phyloP scores from a whole-genome alignment of 2,329 filamentous ascomycete species.

The Fusarium haematococcum region DNA sequence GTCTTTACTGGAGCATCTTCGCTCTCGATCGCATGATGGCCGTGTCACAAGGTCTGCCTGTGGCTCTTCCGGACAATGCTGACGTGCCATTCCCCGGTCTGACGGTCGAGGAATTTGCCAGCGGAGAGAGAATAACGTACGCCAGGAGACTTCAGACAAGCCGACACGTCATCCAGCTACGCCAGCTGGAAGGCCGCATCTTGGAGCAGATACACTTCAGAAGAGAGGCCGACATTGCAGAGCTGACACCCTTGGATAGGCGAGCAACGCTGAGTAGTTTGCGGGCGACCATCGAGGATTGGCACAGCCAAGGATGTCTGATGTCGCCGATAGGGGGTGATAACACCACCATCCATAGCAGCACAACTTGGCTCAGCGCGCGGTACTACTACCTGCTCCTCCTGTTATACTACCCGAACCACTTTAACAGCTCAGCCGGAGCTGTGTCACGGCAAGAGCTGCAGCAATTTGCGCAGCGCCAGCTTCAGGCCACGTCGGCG shows the following conservation, averaged over 20 bases:
- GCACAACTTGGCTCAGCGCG: constrained; percentile 54
- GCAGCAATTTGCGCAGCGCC: constrained; percentile 50
- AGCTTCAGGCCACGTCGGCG: constrained; percentile 52
- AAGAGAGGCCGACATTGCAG: constrained; percentile 38
- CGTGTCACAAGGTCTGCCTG: constrained; percentile 51
- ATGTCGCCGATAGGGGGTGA: constrained; percentile 52
- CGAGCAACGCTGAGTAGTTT: constrained; percentile 46
- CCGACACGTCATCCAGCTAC: constrained; percentile 56
- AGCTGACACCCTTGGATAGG: constrained; percentile 45
- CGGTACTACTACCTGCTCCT: constrained; percentile 56
- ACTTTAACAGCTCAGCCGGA: constrained; percentile 48
- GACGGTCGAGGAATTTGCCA: constrained; percentile 56
- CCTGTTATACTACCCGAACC: constrained; percentile 53
- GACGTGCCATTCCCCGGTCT: constrained; percentile 55
- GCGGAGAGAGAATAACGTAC: constrained; percentile 47
- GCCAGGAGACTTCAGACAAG: constrained; percentile 54
- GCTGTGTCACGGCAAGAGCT: constrained; percentile 46
- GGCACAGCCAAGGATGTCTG: constrained; percentile 57
- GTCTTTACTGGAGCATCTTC: constrained; percentile 57
- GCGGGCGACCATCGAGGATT: constrained; percentile 56
- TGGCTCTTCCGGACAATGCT: constrained; percentile 50
- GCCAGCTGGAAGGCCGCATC: constrained; percentile 54
- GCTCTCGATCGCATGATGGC: constrained; percentile 57
- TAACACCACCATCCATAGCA: constrained; percentile 55
- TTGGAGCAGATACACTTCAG: constrained; percentile 49